phyloP scores from a whole-genome alignment of 306 rosid species.

The Herpetospermum pedunculosum region DNA sequence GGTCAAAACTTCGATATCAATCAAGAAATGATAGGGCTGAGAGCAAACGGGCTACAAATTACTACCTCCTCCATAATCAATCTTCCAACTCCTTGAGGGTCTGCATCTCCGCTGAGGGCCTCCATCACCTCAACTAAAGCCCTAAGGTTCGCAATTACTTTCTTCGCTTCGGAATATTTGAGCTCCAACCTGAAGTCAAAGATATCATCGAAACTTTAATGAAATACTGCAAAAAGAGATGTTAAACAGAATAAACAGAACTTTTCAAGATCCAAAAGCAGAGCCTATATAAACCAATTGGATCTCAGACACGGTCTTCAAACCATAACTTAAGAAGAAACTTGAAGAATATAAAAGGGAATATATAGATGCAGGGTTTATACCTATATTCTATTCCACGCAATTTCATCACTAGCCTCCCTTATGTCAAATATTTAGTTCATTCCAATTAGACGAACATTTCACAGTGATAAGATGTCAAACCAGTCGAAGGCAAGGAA shows the following conservation, averaged over 20 bases:
- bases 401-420: background rate
- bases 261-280: background rate
- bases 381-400: background rate
- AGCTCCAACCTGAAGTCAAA: constrained; percentile 34
- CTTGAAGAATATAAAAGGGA: background rate
- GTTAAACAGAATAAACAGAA: background rate
- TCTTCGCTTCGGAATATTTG: constrained; percentile 55
- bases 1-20: constrained; percentile 9
- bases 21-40: constrained; percentile 2
- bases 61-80: constrained; percentile 80
- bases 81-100: constrained; percentile 70
- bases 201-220: background rate
- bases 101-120: constrained; percentile 70
- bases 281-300: background rate
- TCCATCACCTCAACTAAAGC: constrained; percentile 96
- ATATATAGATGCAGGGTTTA: background rate
- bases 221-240: background rate
- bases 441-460: background rate
- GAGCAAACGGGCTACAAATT: constrained; percentile 18
- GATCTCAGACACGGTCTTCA: background rate
- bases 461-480: background rate
- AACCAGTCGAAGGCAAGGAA: background rate
- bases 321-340: background rate
- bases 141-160: constrained; percentile 55
- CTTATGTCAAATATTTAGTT: background rate